Conservation (phyloP, 495 filamentous ascomycete genomes). For the Acidomyces sp. region DNA sequence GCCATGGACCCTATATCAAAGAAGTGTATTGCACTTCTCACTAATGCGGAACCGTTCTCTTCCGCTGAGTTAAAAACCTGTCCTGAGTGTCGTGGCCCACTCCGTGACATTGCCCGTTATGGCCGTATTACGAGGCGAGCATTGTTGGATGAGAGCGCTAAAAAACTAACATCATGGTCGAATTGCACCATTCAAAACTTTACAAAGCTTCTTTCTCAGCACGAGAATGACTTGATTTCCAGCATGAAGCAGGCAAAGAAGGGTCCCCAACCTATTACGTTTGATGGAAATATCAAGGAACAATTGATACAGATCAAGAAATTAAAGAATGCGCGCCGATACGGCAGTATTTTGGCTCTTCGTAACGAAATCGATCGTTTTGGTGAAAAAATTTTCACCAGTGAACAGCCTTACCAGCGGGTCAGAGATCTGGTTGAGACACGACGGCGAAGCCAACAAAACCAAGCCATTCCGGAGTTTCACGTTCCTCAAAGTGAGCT, state of each 20-base stretch:
- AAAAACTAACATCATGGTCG: constrained; percentile 44
- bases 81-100: constrained; percentile 48
- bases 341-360: constrained; percentile 30
- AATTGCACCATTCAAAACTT: constrained; percentile 40
- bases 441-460: constrained; percentile 28
- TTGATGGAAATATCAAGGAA: constrained; percentile 15
- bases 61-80: constrained; percentile 43
- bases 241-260: constrained; percentile 1
- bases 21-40: constrained; percentile 32
- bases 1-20: constrained; percentile 32
- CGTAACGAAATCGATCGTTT: constrained; percentile 35
- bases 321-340: constrained; percentile 20
- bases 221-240: constrained; percentile 24
- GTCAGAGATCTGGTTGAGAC: constrained; percentile 42
- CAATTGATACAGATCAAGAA: constrained; percentile 7
- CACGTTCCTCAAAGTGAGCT: constrained; percentile 32
- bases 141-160: constrained; percentile 49
- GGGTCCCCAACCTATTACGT: constrained; percentile 10
- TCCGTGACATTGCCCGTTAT: constrained; percentile 52
- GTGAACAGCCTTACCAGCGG: constrained; percentile 49
- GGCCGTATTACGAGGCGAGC: constrained; percentile 51
- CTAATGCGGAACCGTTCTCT: constrained; percentile 39
- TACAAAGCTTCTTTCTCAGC: constrained; percentile 28
- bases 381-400: constrained; percentile 31
- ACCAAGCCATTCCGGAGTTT: constrained; percentile 26